These are phyloP conservation scores for Tremellales sp. DNA, from an alignment of 1,284 basidiomycete genomes.

Conservation along the genomic window DNA sequence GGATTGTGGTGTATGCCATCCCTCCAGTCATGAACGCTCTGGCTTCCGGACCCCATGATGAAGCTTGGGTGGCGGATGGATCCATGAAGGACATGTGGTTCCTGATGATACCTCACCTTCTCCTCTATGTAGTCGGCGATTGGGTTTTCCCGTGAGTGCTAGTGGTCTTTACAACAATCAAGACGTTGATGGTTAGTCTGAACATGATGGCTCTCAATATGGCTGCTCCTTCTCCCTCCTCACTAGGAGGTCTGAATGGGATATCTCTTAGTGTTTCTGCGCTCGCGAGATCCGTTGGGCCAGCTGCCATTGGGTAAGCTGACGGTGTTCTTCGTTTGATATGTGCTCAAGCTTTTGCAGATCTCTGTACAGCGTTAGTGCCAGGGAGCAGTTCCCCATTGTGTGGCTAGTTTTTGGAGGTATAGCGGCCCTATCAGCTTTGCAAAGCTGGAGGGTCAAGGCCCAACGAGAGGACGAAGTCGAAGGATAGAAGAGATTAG, in stretches of 20 bases:
- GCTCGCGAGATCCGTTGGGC: constrained; percentile 20
- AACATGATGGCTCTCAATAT: constrained; percentile 16
- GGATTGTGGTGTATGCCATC: constrained; percentile 14
- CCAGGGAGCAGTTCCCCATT: constrained; percentile 9
- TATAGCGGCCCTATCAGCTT: constrained; percentile 2
- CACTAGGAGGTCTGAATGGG: constrained; percentile 21
- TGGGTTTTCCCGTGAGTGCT: constrained; percentile 19
- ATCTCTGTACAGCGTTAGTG: constrained; percentile 15
- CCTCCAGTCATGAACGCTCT: constrained; percentile 23
- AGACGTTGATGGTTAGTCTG: neutral
- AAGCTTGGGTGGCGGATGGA: constrained; percentile 15
- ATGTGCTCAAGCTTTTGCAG: neutral
- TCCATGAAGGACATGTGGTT: constrained; percentile 14
- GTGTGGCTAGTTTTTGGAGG: constrained; percentile 20
- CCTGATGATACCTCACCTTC: constrained; percentile 19
- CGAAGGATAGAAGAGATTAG: neutral
- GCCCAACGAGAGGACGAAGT: neutral
- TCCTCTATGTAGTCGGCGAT: constrained; percentile 22
- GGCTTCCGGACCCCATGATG: constrained; percentile 2
- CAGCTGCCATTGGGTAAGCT: constrained; percentile 19
- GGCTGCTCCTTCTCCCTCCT: constrained; percentile 6
- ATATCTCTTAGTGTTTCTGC: constrained; percentile 11
- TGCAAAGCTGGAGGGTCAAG: constrained; percentile 11
- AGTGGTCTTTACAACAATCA: neutral
- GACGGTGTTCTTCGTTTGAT: neutral